Evolutionary conservation across 2,329 filamentous ascomycete genomes (phyloP), one percentile per base, ranked within the genome.

Genomic region (Penicillium brasilianum): DNA sequence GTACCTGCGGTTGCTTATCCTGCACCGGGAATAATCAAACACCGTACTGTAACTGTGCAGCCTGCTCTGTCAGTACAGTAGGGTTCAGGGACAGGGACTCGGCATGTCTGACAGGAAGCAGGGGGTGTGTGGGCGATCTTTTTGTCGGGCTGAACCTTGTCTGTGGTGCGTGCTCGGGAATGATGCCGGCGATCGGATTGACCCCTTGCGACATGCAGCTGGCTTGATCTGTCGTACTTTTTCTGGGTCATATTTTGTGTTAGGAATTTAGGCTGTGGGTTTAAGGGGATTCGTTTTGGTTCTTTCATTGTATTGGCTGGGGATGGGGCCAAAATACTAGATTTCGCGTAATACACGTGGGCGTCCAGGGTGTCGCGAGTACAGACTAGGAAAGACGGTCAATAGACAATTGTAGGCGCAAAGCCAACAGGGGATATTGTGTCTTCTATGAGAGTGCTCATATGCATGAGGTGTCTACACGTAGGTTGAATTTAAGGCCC

Each of bases 81-180:
- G 28, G 43, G 34, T 55, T 25, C 11, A 18, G 11, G 16, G 16
- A 13, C 30, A 20, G 11, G 16, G 16, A 13, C 30, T 32, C 30
- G 30, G 41, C 50, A 61, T 64, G 63, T 61, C 56, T 64, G 63
- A 64, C 63, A 64, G 63, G 41, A 64, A 64, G 61, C 57, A 64
- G 61, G 63, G 63, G 61, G 46, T 18, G 39, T 5, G 7, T 5
- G 50, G 50, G 22, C n/a, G 53, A 61, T 61, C 58, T 58, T 28
- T 28, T 30, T 20, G 48, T 20, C 30, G 48, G 48, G 28, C 30
- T 50, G 46, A 46, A 56, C 53, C 50, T 56, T 49, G 49, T 36
- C 48, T 50, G 30, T 25, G 28, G 50, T 58, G 46, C 58, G 55
- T 64, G 62, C 58, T 41, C 32, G 54, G 60, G 57, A 43, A 50